Evolutionary conservation across 1,139 yeast species (phyloP).

Genomic region (Wickerhamiella pararugosa): DNA sequence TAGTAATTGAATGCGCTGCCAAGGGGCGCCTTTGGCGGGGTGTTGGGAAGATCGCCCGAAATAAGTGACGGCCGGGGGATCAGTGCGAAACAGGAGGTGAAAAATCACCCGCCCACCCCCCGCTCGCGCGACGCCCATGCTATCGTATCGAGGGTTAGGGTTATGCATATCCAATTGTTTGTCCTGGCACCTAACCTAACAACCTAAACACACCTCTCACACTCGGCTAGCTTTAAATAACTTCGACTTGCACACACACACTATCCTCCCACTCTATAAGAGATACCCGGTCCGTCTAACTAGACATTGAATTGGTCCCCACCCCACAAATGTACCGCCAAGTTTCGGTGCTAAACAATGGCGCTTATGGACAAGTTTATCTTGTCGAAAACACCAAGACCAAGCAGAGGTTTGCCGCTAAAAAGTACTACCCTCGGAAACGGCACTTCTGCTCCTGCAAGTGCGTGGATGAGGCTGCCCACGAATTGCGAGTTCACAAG

Average conservation of each 20-base stretch:
- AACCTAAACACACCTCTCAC: too few species aligned
- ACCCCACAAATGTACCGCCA: constrained; percentile 1
- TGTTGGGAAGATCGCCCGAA: too few species aligned
- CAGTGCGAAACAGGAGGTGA: too few species aligned
- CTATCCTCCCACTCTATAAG: neutral
- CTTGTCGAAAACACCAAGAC: constrained; percentile 56
- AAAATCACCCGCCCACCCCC: too few species aligned
- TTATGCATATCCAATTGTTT: too few species aligned
- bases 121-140: too few species aligned
- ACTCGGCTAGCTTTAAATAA: too few species aligned
- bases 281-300: neutral
- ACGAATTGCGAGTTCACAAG: constrained; percentile 63
- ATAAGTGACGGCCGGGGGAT: too few species aligned
- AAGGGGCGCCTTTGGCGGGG: too few species aligned
- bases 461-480: constrained; percentile 17
- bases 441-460: constrained; percentile 5
- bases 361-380: constrained; percentile 86
- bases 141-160: too few species aligned
- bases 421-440: constrained; percentile 18
- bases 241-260: neutral
- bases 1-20: too few species aligned
- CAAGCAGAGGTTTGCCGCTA: constrained; percentile 60
- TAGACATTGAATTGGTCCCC: neutral
- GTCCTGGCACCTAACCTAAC: too few species aligned
- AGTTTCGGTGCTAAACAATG: constrained; percentile 71